Percentiles rank a stretch among this genome's conserved stretches.
Conservation (phyloP, 2,329 filamentous ascomycete species). For the Diaporthe capsici region DNA sequence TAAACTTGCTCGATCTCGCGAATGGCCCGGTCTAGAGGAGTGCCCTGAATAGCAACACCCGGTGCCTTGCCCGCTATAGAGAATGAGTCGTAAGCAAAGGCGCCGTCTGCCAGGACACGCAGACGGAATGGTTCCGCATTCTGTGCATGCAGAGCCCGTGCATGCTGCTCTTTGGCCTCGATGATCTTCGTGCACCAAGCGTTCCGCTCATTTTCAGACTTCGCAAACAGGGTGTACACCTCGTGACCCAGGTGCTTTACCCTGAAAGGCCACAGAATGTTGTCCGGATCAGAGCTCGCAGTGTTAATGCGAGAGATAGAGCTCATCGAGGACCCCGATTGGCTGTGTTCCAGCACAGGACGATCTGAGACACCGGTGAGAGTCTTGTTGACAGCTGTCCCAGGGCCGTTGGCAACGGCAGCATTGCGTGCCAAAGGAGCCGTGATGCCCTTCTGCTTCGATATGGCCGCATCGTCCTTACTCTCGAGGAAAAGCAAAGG, state of each 20-base stretch:
- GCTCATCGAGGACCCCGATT: slow-evolving; percentile 75
- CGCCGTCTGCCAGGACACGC: slow-evolving; percentile 90
- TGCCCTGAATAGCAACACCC: slow-evolving; percentile 86
- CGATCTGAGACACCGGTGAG: slow-evolving; percentile 61
- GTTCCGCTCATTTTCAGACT: slow-evolving; percentile 78
- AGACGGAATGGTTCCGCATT: slow-evolving; percentile 96
- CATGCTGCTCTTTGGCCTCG: slow-evolving; percentile 94
- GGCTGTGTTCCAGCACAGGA: slow-evolving; percentile 75
- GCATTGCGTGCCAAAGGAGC: slow-evolving; percentile 72
- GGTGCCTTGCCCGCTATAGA: slow-evolving; percentile 71
- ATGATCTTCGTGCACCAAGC: slow-evolving; percentile 97
- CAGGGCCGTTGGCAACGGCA: slow-evolving; percentile 69
- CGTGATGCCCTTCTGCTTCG: slow-evolving; percentile 84
- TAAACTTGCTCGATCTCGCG: slow-evolving; percentile 87
- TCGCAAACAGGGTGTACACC: slow-evolving; percentile 90
- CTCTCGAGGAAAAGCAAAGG: slow-evolving; percentile 93
- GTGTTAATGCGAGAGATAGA: slow-evolving; percentile 64
- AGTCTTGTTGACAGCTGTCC: slow-evolving; percentile 70
- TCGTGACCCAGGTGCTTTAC: slow-evolving; percentile 97
- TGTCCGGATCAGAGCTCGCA: slow-evolving; percentile 76
- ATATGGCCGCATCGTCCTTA: slow-evolving; percentile 89
- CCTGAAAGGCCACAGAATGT: slow-evolving; percentile 92
- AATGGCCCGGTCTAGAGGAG: slow-evolving; percentile 91
- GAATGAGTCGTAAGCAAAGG: slow-evolving; percentile 83
- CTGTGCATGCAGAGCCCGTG: slow-evolving; percentile 87